Conservation (phyloP, 306 rosid species). For the Amphicarpaea edgeworthii region DNA sequence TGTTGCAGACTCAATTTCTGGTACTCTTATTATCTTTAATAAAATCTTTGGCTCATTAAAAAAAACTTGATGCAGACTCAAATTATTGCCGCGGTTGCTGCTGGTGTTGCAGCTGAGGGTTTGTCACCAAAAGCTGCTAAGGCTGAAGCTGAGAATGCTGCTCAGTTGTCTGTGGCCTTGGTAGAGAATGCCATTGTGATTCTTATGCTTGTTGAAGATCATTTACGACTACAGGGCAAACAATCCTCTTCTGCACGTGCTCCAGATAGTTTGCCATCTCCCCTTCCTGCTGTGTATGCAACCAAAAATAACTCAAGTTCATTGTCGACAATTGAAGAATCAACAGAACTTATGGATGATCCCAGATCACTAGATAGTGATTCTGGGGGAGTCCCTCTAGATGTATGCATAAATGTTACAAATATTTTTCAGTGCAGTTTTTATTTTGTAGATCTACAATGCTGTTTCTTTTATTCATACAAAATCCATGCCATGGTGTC, state of each 20-base stretch:
- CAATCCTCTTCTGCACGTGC: constrained; percentile 64
- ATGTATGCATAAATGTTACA: constrained; percentile 61
- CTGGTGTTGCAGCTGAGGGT: constrained; percentile 95
- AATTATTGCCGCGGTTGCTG: constrained; percentile 98
- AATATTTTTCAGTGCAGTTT: constrained; percentile 35
- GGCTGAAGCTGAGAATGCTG: constrained; percentile 96
- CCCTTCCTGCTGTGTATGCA: constrained; percentile 64
- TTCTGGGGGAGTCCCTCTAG: constrained; percentile 70
- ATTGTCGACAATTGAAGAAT: constrained; percentile 54
- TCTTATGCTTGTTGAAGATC: constrained; percentile 99
- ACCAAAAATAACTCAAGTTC: constrained; percentile 52
- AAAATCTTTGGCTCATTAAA: too few species aligned
- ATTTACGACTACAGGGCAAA: constrained; percentile 89
- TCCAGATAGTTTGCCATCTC: constrained; percentile 72
- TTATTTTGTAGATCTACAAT: constrained; percentile 32
- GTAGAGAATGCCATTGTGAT: constrained; percentile 98
- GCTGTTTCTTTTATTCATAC: constrained; percentile 29
- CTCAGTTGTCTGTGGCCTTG: constrained; percentile 96
- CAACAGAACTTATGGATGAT: constrained; percentile 55
- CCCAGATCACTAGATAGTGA: constrained; percentile 58
- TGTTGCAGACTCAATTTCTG: constrained; percentile 80
- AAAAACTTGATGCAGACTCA: constrained; percentile 79
- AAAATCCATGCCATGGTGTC: constrained; percentile 26
- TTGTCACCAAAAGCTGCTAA: constrained; percentile 85
- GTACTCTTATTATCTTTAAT: too few species aligned